Evolutionary conservation across 176 grass and related monocot species (phyloP).

Genomic region (Tillandsia fasciculata): DNA sequence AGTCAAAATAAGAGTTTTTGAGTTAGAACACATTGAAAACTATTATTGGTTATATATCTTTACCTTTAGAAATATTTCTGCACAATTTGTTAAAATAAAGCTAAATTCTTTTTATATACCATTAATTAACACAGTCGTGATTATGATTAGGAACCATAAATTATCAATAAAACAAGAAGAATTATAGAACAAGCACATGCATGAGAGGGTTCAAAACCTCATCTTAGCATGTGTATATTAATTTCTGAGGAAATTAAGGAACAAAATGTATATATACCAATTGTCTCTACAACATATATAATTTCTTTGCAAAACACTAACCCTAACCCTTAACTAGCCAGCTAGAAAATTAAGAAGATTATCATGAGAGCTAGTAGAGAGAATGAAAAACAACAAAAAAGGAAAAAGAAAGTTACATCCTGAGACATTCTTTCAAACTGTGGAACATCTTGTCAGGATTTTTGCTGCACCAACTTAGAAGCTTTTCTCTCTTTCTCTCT

Average conservation of each 20-base stretch:
- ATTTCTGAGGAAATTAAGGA: background rate
- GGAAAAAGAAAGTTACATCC: background rate
- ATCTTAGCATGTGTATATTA: background rate
- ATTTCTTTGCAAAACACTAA: background rate
- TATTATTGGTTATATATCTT: too few species aligned
- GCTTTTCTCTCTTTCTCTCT: constrained; percentile 10
- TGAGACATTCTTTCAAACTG: constrained; percentile 11
- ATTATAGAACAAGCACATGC: too few species aligned
- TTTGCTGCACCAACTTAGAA: constrained; percentile 15
- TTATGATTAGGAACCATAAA: too few species aligned
- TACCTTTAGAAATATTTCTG: too few species aligned
- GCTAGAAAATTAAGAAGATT: background rate
- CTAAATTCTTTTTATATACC: too few species aligned
- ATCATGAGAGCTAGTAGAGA: background rate
- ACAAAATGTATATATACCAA: background rate
- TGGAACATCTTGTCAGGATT: constrained; percentile 20
- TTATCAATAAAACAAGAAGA: too few species aligned
- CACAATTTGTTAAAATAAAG: too few species aligned
- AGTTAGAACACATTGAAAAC: too few species aligned
- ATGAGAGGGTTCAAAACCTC: too few species aligned
- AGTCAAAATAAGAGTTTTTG: too few species aligned
- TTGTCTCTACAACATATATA: background rate
- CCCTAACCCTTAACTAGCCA: background rate
- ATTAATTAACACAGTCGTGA: too few species aligned
- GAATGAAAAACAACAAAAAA: background rate